These are phyloP conservation scores for Torrubiella hemipterigena DNA, from an alignment of 2,329 filamentous ascomycete genomes.

Conservation along the genomic window DNA sequence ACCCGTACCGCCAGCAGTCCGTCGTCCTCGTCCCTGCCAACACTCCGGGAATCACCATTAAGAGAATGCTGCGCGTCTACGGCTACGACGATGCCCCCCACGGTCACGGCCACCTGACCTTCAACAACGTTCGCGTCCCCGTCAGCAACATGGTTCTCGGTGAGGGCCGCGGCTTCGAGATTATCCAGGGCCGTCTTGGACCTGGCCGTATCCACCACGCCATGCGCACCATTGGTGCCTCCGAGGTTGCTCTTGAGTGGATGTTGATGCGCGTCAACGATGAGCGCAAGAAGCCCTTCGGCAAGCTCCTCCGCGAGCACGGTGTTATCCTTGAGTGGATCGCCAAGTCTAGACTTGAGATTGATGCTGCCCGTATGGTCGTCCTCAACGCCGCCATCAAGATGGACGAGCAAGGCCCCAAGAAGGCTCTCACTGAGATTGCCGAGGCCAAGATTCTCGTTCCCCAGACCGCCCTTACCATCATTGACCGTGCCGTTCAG, in stretches of 20 bases:
- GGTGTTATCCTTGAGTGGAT: conserved; percentile 94
- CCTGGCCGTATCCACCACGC: conserved; percentile 96
- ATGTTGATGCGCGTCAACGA: conserved; percentile 93
- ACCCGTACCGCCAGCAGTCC: conserved; percentile 82
- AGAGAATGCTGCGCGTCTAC: conserved; percentile 88
- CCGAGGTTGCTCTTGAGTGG: conserved; percentile 87
- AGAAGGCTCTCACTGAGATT: conserved; percentile 84
- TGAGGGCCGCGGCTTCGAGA: conserved; percentile 90
- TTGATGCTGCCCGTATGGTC: conserved; percentile 78
- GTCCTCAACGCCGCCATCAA: conserved; percentile 92
- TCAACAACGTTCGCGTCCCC: conserved; percentile 83
- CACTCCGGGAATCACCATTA: conserved; percentile 77
- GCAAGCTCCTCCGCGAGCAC: conserved; percentile 75
- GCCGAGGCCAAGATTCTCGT: conserved; percentile 91
- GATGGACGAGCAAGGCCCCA: conserved; percentile 83
- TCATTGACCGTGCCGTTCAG: conserved; percentile 93
- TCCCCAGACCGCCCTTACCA: conserved; percentile 66
- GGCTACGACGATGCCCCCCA: conserved; percentile 98
- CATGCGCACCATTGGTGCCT: conserved; percentile 86
- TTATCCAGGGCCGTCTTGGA: conserved; percentile 92
- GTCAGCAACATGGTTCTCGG: conserved; percentile 77
- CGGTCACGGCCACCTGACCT: conserved; percentile 86
- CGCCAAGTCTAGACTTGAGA: conserved; percentile 82
- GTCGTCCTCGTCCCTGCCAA: conserved; percentile 78
- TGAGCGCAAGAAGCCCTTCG: conserved; percentile 79